These are phyloP conservation scores for Arthromyces matolae DNA, from an alignment of 768 basidiomycete genomes.

Conservation along the genomic window DNA sequence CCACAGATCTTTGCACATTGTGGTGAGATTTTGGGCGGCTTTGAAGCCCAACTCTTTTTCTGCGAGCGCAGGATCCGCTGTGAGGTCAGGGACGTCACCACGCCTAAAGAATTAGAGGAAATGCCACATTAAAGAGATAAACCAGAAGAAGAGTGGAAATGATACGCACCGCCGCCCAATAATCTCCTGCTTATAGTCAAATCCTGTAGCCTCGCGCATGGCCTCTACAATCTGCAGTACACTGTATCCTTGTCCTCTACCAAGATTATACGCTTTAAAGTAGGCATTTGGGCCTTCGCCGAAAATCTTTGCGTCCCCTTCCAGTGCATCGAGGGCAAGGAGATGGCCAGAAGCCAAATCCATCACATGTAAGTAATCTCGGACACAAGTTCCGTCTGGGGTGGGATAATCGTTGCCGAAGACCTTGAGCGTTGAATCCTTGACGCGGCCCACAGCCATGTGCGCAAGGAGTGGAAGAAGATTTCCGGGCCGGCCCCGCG, in stretches of 20 bases:
- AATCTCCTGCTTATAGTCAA: constrained; percentile 84
- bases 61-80: constrained; percentile 88
- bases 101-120: constrained; percentile 44
- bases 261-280: constrained; percentile 96
- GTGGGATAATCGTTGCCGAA: constrained; percentile 99
- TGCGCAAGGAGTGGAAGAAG: constrained; percentile 90
- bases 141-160: not conserved
- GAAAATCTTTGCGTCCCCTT: constrained; percentile 57
- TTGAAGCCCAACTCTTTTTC: constrained; percentile 92
- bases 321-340: constrained; percentile 83
- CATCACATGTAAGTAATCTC: constrained; percentile 90
- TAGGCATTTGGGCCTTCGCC: constrained; percentile 49
- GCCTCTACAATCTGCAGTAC: constrained; percentile 93
- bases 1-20: constrained; percentile 97
- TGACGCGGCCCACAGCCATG: constrained; percentile 88
- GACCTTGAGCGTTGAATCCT: constrained; percentile 67
- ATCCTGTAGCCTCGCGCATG: constrained; percentile 88
- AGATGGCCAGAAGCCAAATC: constrained; percentile 95
- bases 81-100: constrained; percentile 95
- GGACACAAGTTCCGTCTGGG: constrained; percentile 94
- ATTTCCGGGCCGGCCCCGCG: constrained; percentile 92
- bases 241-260: constrained; percentile 87
- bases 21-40: constrained; percentile 74
- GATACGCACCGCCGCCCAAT: constrained; percentile 79
- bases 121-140: not conserved